Conservation (phyloP, 1,284 basidiomycete genomes). For the Moesziomyces antarcticus region DNA sequence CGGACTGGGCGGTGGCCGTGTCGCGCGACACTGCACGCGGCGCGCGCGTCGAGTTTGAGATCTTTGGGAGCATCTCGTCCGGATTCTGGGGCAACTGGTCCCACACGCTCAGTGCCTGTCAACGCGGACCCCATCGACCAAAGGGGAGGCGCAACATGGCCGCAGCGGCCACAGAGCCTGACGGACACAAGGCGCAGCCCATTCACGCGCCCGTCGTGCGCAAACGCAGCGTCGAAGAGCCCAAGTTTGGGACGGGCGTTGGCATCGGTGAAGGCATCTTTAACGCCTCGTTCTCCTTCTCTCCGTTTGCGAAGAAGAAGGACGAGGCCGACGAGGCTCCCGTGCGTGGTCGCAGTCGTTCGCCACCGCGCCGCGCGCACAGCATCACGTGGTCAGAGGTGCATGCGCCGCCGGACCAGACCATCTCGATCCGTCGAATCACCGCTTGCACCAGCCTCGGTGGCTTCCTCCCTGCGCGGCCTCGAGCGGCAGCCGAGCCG, state of each 20-base stretch:
- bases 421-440: constrained; percentile 44
- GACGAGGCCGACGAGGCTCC: constrained; percentile 10
- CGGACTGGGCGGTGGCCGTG: constrained; percentile 58
- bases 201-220: constrained; percentile 4
- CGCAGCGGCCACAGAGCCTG: too few relatives aligned
- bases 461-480: constrained; percentile 32
- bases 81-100: constrained; percentile 56
- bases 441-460: constrained; percentile 36
- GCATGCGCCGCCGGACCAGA: constrained; percentile 39
- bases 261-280: constrained; percentile 15
- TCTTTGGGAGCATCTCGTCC: constrained; percentile 35
- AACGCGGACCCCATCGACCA: constrained; percentile 49
- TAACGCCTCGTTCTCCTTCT: constrained; percentile 25
- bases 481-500: constrained; percentile 42
- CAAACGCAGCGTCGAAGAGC: constrained; percentile 1
- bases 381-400: constrained; percentile 30
- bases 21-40: constrained; percentile 45
- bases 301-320: constrained; percentile 1
- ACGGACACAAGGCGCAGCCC: constrained; percentile 9
- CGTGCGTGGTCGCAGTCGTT: constrained; percentile 12
- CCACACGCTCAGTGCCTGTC: constrained; percentile 48
- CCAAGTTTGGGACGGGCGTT: constrained; percentile 16
- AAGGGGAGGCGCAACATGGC: constrained; percentile 1
- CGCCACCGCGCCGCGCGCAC: constrained; percentile 7
- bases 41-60: constrained; percentile 52